Base-by-base conservation (phyloP, 2,329 filamentous ascomycete genomes). In the Botrytis tulipae region DNA sequence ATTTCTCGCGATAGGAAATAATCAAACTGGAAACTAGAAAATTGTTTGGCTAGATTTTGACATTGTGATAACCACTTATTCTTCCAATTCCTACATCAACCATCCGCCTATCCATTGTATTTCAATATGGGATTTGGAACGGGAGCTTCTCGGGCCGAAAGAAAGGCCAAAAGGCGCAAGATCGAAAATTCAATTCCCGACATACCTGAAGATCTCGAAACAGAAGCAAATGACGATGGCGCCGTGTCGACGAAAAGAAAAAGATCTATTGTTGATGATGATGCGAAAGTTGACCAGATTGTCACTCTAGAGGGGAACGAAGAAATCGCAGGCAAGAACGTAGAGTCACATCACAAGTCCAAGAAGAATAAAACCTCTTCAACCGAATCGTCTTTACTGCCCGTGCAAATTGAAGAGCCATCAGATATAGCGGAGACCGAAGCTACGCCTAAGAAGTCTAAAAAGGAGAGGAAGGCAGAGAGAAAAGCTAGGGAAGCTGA, bases 391-490 rank as follows among this genome's bases (percentile, higher is more conserved):
- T 16, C 61, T 57, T 57, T n/a, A n/a, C 25, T 18, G 14, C 37
- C 32, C 6, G 9, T 32, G 22, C 40, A 29, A n/a, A 54, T 35
- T 44, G 57, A 29, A 67, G 73, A 60, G 59, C 32, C 75, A 73
- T 60, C 40, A 6, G 66, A 72, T 25, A 61, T 63, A 37, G 74
- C 71, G 65, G 76, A 73, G 70, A 60, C 80, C 71, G 78, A 79
- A 73, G 80, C 76, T 61, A 72, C 75, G 57, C 77, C 75, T 16
- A 81, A 80, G 75, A 82, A 82, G 75, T 79, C 79, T 51, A 81
- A 82, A 76, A 82, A 82, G 76, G 82, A 81, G 72, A 77, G 80
- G 62, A 78, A 82, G 44, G 79, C 80, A 20, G 80, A 82, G 74
- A 78, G 78, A 63, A 81, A 79, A 77, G 78, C 80, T 42, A 79